These are phyloP conservation scores for Lomentospora prolificans DNA, from an alignment of 2,329 filamentous ascomycete species.

Conservation along the genomic window DNA sequence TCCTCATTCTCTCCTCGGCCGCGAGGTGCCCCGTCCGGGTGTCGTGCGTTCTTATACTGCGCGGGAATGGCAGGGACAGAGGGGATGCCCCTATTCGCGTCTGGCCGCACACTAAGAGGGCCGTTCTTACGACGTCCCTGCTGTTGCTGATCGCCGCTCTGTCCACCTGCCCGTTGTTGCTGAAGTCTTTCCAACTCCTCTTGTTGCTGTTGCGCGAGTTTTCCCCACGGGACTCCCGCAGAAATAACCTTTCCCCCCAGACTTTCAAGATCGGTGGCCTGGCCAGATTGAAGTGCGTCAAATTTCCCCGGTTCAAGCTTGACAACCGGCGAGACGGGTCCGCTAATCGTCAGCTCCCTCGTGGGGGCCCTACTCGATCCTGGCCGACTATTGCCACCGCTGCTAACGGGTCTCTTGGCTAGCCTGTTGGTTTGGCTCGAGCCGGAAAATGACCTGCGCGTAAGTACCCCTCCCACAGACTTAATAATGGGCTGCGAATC, in stretches of 20 bases:
- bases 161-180: constrained; percentile 7
- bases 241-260: constrained; percentile 10
- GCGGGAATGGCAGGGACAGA: constrained; percentile 33
- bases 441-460: not conserved
- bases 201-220: not conserved
- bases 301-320: constrained; percentile 9
- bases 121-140: constrained; percentile 14
- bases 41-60: constrained; percentile 19
- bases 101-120: constrained; percentile 31
- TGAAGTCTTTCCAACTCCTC: not conserved
- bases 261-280: not conserved
- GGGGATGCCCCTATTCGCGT: constrained; percentile 37
- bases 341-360: constrained; percentile 1
- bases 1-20: constrained; percentile 1
- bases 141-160: constrained; percentile 12
- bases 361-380: not conserved
- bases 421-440: not conserved
- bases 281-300: constrained; percentile 7
- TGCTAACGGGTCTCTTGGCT: not conserved
- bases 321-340: constrained; percentile 6
- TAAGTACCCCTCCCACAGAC: not conserved
- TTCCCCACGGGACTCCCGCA: constrained; percentile 11
- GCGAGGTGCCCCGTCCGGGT: not conserved
- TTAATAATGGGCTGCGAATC: not conserved
- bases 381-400: not conserved